These are phyloP conservation scores for Candida mesenterica DNA, from an alignment of 1,139 yeast genomes.

Conservation along the genomic window DNA sequence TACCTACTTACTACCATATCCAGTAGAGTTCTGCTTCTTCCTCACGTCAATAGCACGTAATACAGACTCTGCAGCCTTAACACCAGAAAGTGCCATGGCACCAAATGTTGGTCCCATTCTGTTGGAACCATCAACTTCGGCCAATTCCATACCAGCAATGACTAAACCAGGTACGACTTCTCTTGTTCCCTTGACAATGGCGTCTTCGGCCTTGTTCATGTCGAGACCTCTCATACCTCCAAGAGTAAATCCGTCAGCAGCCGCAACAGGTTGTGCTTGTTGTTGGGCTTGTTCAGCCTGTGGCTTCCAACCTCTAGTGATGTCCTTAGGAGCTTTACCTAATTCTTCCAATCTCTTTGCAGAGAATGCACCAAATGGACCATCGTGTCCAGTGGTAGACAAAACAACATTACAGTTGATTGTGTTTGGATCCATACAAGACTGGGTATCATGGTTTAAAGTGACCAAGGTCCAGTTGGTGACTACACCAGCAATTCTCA, in stretches of 20 bases:
- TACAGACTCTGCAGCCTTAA: slow-evolving; percentile 68
- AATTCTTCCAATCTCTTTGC: slow-evolving; percentile 48
- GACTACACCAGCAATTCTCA: slow-evolving; percentile 75
- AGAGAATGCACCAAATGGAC: slow-evolving; percentile 82
- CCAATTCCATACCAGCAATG: slow-evolving; percentile 79
- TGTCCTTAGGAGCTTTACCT: slow-evolving; percentile 27
- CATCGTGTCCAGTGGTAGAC: slow-evolving; percentile 80
- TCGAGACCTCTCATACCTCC: slow-evolving; percentile 80
- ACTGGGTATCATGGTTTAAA: slow-evolving; percentile 72
- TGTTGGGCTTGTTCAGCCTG: background rate
- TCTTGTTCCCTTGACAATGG: slow-evolving; percentile 68
- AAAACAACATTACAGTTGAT: slow-evolving; percentile 69
- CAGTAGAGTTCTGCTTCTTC: slow-evolving; percentile 38
- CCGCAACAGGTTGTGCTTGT: slow-evolving; percentile 20
- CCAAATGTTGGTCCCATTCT: slow-evolving; percentile 88
- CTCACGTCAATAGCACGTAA: slow-evolving; percentile 51
- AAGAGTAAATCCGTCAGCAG: slow-evolving; percentile 42
- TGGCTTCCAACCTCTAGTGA: slow-evolving; percentile 16
- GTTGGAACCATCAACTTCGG: slow-evolving; percentile 74
- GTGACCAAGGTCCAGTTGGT: slow-evolving; percentile 82
- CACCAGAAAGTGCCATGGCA: slow-evolving; percentile 77
- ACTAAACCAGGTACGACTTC: slow-evolving; percentile 71
- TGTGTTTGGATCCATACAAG: slow-evolving; percentile 85
- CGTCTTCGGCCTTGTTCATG: slow-evolving; percentile 78
- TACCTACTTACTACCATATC: slow-evolving; percentile 14